Base-by-base conservation (phyloP, 148 eudicot species). In the Fagopyrum esculentum region DNA sequence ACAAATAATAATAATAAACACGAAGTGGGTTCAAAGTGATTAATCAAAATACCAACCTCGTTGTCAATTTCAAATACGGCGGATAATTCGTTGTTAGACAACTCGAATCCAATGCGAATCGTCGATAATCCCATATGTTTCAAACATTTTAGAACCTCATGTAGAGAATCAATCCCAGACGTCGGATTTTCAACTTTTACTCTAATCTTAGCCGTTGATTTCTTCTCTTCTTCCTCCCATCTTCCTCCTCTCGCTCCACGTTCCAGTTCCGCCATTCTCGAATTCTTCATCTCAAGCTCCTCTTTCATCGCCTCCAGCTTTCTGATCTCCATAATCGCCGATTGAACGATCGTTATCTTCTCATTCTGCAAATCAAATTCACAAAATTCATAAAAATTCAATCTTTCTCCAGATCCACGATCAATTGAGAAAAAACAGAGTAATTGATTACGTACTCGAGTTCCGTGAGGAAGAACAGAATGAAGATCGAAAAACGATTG, bases 111-210 rank as follows among this genome's bases (percentile, higher is more conserved):
- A 46, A 84, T 80, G 57, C 80, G 44, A 47, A 7, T 80, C n/a
- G 73, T 51, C 19, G 60, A 47, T 35, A 80, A 76, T 40, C 79
- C 82, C 60, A 73, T 76, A 4, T 45, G 68, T 60, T 74, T 83
- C 60, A 83, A 26, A 48, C 80, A 79, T 56, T 80, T 84, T 7
- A 86, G 71, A 51, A 86, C 85, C 77, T 76, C 82, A 48, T 82
- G 35, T 77, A 84, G 70, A 3, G 89, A 83, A 80, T 86, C 86
- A 46, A 80, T 57, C 51, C 86, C 89, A n/a, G 82, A 80, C 6
- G 74, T 55, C 45, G 86, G 83, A 69, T 77, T 45, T 12, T 75
- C 79, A 9, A 79, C 88, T 47, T 66, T 81, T n/a, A 81, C 56
- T 47, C 49, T 79, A 55, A 83, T 52, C 59, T 57, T 61, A 60